Evolutionary conservation across 2,329 filamentous ascomycete genomes (phyloP).

Genomic region (Waltergamsia citrina): DNA sequence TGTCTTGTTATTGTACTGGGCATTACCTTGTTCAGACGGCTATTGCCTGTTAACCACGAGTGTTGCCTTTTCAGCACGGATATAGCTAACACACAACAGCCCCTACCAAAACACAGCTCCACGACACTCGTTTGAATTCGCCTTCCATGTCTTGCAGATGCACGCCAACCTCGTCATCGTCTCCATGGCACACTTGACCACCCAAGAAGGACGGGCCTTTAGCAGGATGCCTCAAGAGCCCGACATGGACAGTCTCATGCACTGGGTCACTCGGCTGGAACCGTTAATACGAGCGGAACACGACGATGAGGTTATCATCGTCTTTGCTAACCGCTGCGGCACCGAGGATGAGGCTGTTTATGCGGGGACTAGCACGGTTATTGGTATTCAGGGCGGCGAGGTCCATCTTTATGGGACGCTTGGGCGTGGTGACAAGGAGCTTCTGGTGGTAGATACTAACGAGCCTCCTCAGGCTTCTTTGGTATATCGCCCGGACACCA

Average conservation of each 20-base stretch:
- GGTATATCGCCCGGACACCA: too few relatives aligned
- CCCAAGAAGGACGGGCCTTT: slow-evolving; percentile 35
- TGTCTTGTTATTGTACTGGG: too few relatives aligned
- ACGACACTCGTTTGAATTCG: slow-evolving; percentile 31
- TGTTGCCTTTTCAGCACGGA: too few relatives aligned
- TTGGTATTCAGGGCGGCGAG: slow-evolving; percentile 55
- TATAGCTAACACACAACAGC: too few relatives aligned
- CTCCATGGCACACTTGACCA: slow-evolving; percentile 71
- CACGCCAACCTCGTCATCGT: slow-evolving; percentile 56
- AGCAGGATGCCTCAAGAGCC: slow-evolving; percentile 44
- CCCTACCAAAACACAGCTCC: slow-evolving; percentile 27
- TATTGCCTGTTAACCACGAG: too few relatives aligned
- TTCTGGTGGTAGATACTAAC: slow-evolving; percentile 59
- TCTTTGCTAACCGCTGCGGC: slow-evolving; percentile 64
- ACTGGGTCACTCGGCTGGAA: slow-evolving; percentile 65
- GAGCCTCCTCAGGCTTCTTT: slow-evolving; percentile 33
- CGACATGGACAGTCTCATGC: slow-evolving; percentile 64
- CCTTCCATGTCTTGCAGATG: slow-evolving; percentile 45
- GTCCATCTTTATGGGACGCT: slow-evolving; percentile 61
- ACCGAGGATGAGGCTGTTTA: slow-evolving; percentile 57
- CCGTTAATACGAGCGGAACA: slow-evolving; percentile 46
- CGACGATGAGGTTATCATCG: slow-evolving; percentile 54
- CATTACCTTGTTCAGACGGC: too few relatives aligned
- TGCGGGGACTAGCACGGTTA: slow-evolving; percentile 63
- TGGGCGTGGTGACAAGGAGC: slow-evolving; percentile 58